These are phyloP conservation scores for Gossypium herbaceum DNA, from an alignment of 345 rosid genomes.

Conservation along the genomic window DNA sequence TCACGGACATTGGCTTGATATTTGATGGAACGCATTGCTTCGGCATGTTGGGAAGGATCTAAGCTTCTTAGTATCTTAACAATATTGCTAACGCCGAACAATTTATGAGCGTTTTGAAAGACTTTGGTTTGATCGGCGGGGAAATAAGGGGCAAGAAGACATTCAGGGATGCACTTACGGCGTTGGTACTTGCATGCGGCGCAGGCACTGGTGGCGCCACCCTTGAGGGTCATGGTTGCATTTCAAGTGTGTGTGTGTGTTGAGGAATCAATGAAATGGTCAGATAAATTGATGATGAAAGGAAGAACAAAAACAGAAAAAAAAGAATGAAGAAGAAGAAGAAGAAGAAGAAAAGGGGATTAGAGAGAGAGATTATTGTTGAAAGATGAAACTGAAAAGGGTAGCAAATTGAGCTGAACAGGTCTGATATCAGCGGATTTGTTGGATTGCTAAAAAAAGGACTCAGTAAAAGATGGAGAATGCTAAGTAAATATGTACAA, in stretches of 20 bases:
- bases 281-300: background rate
- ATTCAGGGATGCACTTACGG: slow-evolving; percentile 60
- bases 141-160: slow-evolving; percentile 77
- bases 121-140: slow-evolving; percentile 70
- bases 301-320: background rate
- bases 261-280: background rate
- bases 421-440: slow-evolving; percentile 47
- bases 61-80: slow-evolving; percentile 52
- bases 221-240: slow-evolving; percentile 75
- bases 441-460: slow-evolving; percentile 28
- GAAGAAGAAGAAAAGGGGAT: background rate
- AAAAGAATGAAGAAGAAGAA: too few relatives aligned
- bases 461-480: slow-evolving; percentile 30
- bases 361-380: background rate
- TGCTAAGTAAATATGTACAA: too few relatives aligned
- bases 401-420: slow-evolving; percentile 31
- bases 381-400: slow-evolving; percentile 30
- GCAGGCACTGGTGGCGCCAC: slow-evolving; percentile 87
- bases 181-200: slow-evolving; percentile 94
- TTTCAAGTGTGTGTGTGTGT: background rate
- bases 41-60: slow-evolving; percentile 42
- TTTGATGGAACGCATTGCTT: slow-evolving; percentile 82
- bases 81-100: slow-evolving; percentile 81
- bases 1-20: slow-evolving; percentile 68
- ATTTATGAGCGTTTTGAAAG: slow-evolving; percentile 70